These are phyloP conservation scores for Cruciata laevipes DNA, from an alignment of 257 asterid genomes.

Conservation along the genomic window DNA sequence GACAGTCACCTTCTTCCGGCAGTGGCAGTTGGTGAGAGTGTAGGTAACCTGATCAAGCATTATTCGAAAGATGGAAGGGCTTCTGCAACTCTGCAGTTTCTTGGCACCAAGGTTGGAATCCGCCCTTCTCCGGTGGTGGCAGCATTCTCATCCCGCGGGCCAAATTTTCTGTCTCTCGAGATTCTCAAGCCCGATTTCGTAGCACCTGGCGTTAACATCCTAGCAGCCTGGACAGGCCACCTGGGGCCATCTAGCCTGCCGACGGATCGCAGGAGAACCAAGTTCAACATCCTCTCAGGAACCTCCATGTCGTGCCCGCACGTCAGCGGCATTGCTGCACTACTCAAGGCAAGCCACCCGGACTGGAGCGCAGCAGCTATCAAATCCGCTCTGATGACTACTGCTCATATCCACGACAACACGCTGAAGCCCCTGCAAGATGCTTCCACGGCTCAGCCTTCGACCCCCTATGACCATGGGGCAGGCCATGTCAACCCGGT, in stretches of 20 bases:
- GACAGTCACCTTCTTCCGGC: constrained; percentile 87
- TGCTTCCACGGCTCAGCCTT: constrained; percentile 40
- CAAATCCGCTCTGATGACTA: constrained; percentile 86
- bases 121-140: constrained; percentile 90
- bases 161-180: constrained; percentile 64
- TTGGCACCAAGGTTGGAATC: constrained; percentile 59
- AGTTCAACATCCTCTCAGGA: constrained; percentile 79
- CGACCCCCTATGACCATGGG: constrained; percentile 80
- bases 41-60: constrained; percentile 51
- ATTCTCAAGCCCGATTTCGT: constrained; percentile 75
- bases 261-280: constrained; percentile 54
- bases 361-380: constrained; percentile 88
- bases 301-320: constrained; percentile 98
- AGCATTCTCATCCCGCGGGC: constrained; percentile 89
- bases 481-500: constrained; percentile 79
- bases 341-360: constrained; percentile 66
- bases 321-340: constrained; percentile 80
- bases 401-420: constrained; percentile 75
- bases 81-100: constrained; percentile 55
- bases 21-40: constrained; percentile 63
- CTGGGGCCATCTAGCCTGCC: constrained; percentile 80
- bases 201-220: constrained; percentile 93
- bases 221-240: constrained; percentile 82
- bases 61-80: constrained; percentile 31
- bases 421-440: constrained; percentile 44